Evolutionary conservation across 2,329 filamentous ascomycete genomes (phyloP).

Genomic region (Mariannaea elegans): DNA sequence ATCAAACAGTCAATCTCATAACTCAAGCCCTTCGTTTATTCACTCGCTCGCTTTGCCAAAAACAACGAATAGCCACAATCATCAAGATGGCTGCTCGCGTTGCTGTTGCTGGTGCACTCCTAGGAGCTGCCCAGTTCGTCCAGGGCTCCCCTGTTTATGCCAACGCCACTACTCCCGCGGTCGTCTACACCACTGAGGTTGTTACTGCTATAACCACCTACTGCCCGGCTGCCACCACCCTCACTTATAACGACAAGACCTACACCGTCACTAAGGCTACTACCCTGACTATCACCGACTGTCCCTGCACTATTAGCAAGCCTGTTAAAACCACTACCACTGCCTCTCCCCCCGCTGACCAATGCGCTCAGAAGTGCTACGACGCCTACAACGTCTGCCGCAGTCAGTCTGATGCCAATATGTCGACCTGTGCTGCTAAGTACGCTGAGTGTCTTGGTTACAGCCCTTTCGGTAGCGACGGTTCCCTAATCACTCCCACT

Average conservation of each 20-base stretch:
- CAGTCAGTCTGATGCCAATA: slow-evolving; percentile 30
- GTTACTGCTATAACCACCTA: slow-evolving; percentile 72
- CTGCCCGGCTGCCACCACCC: slow-evolving; percentile 69
- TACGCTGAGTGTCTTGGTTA: slow-evolving; percentile 38
- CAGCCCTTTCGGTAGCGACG: slow-evolving; percentile 33
- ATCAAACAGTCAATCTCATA: background rate
- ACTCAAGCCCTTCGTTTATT: background rate
- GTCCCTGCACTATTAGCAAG: slow-evolving; percentile 51
- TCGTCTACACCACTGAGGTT: slow-evolving; percentile 67
- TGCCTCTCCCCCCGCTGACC: slow-evolving; percentile 17
- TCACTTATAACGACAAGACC: slow-evolving; percentile 67
- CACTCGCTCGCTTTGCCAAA: background rate
- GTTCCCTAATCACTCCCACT: slow-evolving; percentile 23
- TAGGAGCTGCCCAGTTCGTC: slow-evolving; percentile 23
- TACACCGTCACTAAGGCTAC: slow-evolving; percentile 52
- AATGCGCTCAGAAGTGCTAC: slow-evolving; percentile 32
- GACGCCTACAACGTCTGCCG: slow-evolving; percentile 30
- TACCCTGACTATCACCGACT: background rate
- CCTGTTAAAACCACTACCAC: slow-evolving; percentile 35
- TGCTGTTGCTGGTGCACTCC: slow-evolving; percentile 25
- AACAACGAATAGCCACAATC: background rate
- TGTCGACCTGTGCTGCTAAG: slow-evolving; percentile 33
- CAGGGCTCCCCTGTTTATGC: slow-evolving; percentile 25
- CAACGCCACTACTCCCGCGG: slow-evolving; percentile 34
- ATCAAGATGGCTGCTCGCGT: slow-evolving; percentile 33